Evolutionary conservation across 1,284 basidiomycete species (phyloP).

Genomic region (Naganishia cerealis): DNA sequence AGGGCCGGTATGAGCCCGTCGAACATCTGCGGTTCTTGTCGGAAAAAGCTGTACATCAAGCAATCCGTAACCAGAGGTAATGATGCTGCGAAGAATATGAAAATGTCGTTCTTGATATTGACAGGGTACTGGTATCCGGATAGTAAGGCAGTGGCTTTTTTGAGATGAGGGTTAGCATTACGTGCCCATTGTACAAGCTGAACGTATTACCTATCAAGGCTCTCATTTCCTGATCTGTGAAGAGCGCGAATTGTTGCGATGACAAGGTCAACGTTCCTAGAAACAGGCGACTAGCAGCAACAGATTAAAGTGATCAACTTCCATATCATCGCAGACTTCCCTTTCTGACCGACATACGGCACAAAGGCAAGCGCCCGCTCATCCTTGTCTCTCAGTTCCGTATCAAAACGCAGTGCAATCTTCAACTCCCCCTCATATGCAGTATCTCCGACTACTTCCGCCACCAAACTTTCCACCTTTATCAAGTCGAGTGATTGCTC

Average conservation of each 20-base stretch:
- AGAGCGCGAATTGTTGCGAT: neutral
- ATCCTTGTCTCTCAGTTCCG: neutral
- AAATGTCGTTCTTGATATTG: neutral
- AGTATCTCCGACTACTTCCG: neutral
- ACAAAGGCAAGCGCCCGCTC: neutral
- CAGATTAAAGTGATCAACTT: neutral
- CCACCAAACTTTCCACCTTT: neutral
- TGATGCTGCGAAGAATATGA: neutral
- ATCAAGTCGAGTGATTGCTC: neutral
- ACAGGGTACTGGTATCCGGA: neutral
- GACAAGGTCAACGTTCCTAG: conserved; percentile 3
- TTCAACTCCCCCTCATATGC: neutral
- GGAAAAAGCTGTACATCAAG: conserved; percentile 2
- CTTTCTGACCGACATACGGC: neutral
- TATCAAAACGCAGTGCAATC: conserved; percentile 4
- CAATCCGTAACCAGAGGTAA: neutral
- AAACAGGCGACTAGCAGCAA: neutral
- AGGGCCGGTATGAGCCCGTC: neutral
- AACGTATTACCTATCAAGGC: conserved; percentile 1
- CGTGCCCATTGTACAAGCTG: too few species aligned
- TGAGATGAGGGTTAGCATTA: neutral
- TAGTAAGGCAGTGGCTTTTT: conserved; percentile 2
- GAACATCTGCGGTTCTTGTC: neutral
- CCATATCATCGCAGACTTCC: neutral
- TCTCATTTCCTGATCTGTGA: neutral